Evolutionary conservation across 306 rosid species (phyloP).

Genomic region (Cucumis cinereus): DNA sequence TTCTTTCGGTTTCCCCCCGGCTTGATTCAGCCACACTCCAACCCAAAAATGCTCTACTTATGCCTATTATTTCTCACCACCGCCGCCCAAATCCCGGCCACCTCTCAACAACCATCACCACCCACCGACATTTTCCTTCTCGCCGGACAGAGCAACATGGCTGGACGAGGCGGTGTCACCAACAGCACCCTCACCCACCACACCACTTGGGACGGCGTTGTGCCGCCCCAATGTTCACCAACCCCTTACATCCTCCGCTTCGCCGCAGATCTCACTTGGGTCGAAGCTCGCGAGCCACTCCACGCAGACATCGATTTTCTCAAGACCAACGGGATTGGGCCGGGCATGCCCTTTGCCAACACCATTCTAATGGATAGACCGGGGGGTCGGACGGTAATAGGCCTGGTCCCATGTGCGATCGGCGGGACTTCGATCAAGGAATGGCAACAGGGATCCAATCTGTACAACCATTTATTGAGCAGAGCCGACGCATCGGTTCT

Average conservation of each 20-base stretch:
- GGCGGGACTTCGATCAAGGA: constrained; percentile 30
- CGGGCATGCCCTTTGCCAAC: constrained; percentile 30
- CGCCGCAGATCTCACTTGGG: constrained; percentile 44
- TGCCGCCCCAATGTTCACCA: constrained; percentile 35
- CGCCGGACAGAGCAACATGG: constrained; percentile 99
- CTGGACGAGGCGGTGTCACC: constrained; percentile 66
- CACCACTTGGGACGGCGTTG: constrained; percentile 48
- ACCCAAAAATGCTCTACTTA: not conserved
- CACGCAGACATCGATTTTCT: constrained; percentile 33
- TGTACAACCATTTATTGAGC: constrained; percentile 43
- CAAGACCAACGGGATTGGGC: constrained; percentile 26
- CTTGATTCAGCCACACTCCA: not conserved
- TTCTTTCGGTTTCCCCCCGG: not conserved
- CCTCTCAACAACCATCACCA: not conserved
- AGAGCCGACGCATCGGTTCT: constrained; percentile 35
- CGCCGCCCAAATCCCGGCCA: not conserved
- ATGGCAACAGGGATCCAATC: constrained; percentile 25
- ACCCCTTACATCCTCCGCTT: constrained; percentile 32
- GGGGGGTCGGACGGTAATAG: not conserved
- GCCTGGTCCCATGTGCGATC: constrained; percentile 33
- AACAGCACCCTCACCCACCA: constrained; percentile 17
- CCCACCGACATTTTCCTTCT: constrained; percentile 36
- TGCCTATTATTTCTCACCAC: not conserved
- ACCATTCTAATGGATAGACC: constrained; percentile 6
- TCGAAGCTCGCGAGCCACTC: constrained; percentile 60